These are phyloP conservation scores for Russula earlei DNA, from an alignment of 768 basidiomycete genomes.

Conservation along the genomic window DNA sequence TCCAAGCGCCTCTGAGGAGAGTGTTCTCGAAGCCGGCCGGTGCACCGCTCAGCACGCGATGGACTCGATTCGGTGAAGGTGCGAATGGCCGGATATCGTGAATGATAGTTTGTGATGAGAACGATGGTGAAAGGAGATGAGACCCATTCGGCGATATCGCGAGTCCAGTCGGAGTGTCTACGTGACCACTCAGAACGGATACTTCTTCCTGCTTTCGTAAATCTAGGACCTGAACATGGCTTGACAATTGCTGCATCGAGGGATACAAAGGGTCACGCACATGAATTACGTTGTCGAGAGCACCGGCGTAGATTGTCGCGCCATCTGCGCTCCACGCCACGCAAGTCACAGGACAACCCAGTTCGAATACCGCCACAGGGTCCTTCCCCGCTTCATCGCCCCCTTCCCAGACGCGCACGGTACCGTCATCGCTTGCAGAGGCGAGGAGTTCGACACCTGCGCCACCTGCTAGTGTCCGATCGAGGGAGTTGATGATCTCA, in stretches of 20 bases:
- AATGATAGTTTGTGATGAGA: constrained; percentile 83
- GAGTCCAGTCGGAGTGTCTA: constrained; percentile 91
- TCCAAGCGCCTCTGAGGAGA: constrained; percentile 81
- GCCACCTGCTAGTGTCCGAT: constrained; percentile 77
- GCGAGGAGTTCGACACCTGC: constrained; percentile 78
- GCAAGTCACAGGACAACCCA: constrained; percentile 85
- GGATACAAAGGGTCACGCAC: constrained; percentile 37
- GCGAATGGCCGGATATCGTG: constrained; percentile 95
- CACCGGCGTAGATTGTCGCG: constrained; percentile 80
- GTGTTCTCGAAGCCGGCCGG: constrained; percentile 93
- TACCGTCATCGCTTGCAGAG: constrained; percentile 88
- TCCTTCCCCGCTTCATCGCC: constrained; percentile 64
- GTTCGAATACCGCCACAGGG: constrained; percentile 68
- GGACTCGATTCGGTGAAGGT: constrained; percentile 68
- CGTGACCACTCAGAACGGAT: constrained; percentile 74
- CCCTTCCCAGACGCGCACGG: constrained; percentile 87
- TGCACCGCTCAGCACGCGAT: constrained; percentile 71
- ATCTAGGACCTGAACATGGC: constrained; percentile 63
- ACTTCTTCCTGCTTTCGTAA: constrained; percentile 76
- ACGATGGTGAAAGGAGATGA: constrained; percentile 81
- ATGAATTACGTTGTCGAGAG: constrained; percentile 93
- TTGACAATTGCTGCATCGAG: neutral
- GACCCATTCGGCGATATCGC: constrained; percentile 81
- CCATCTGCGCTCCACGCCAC: constrained; percentile 93
- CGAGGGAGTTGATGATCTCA: constrained; percentile 84